These are phyloP conservation scores for Sporisorium graminicola DNA, from an alignment of 1,284 basidiomycete species.

Conservation along the genomic window DNA sequence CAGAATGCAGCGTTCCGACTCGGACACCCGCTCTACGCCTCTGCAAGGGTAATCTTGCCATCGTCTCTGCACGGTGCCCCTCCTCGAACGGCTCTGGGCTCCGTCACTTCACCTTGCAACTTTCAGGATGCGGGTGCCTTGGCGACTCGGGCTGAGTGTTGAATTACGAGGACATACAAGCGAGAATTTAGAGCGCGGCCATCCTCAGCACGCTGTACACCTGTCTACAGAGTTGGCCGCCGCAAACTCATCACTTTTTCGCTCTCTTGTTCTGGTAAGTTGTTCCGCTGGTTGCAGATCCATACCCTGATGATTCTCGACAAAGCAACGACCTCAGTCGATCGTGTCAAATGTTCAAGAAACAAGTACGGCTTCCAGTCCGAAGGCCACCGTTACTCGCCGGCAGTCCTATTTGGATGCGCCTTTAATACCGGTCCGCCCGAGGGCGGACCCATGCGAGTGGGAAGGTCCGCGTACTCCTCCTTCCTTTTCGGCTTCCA, in stretches of 20 bases:
- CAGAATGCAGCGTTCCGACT: neutral
- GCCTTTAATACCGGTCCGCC: conserved; percentile 23
- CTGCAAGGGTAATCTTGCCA: conserved; percentile 48
- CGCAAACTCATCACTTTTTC: neutral
- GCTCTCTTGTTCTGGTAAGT: conserved; percentile 26
- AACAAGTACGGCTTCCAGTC: conserved; percentile 48
- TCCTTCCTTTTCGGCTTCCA: conserved; percentile 50
- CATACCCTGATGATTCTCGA: neutral
- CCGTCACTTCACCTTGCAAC: neutral
- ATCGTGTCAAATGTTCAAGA: neutral
- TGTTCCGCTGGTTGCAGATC: conserved; percentile 1
- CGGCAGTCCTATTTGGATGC: conserved; percentile 18
- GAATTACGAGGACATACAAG: conserved; percentile 31
- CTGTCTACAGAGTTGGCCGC: neutral
- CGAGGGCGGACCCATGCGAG: conserved; percentile 56
- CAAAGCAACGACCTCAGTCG: neutral
- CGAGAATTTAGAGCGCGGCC: conserved; percentile 29
- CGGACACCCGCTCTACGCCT: conserved; percentile 26
- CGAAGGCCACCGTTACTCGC: conserved; percentile 68
- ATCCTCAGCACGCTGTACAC: neutral
- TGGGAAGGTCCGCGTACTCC: conserved; percentile 69
- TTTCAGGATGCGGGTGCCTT: neutral
- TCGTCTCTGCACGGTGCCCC: conserved; percentile 39
- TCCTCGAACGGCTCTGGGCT: conserved; percentile 18
- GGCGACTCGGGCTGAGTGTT: neutral